Base-by-base conservation (phyloP, 352 stramenopile species). In the Phytophthora idaei region DNA sequence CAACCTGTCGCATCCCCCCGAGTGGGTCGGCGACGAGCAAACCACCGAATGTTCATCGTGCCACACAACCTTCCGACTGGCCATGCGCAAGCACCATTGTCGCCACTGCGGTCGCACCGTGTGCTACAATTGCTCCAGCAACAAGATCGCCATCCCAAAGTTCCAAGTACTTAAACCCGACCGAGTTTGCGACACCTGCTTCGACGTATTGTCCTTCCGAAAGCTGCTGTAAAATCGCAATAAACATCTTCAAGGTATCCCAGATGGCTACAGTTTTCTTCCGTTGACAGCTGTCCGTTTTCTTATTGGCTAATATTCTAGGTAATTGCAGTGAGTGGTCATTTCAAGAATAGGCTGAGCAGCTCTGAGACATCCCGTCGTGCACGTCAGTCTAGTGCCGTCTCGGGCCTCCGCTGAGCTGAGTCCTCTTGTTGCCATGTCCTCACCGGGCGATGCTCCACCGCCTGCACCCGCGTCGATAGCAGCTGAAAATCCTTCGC, bases 101-200 rank as follows among this genome's bases (percentile, higher is more conserved):
- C 83, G 81, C 14, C 88, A 95, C 54, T 95, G 88, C 49, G 88
- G 88, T 5, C 88, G 88, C 61, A 87, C 87, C 47, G 69, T 95
- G 37, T 95, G 88, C 71, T 92, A 93, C 78, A 94, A 91, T 54
- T 95, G 88, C 71, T 93, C 84, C 6, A 90, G 80, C 66, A 87
- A 92, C 73, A 92, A 89, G 66, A 92, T 93, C 49, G 69, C 82
- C 28, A 91, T 95, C 58, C 81, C 86, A 17, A 95, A 95, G 73
- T 95, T 95, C 66, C 77, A 93, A 61, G 52, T 90, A 9, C 62
- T 81, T 34, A 90, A 89, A 49, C 80, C 83, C 4, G 69, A 81
- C 44, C 86, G 88, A 32, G 86, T 95, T n/a, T 95, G 88, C 45
- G 82, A 91, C 39, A 92, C 86, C 0, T 95, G 88, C 72, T 92